Evolutionary conservation across 1,284 basidiomycete genomes (phyloP), one percentile per base, ranked within the genome.

Genomic region (Leccinum glutinopallens): DNA sequence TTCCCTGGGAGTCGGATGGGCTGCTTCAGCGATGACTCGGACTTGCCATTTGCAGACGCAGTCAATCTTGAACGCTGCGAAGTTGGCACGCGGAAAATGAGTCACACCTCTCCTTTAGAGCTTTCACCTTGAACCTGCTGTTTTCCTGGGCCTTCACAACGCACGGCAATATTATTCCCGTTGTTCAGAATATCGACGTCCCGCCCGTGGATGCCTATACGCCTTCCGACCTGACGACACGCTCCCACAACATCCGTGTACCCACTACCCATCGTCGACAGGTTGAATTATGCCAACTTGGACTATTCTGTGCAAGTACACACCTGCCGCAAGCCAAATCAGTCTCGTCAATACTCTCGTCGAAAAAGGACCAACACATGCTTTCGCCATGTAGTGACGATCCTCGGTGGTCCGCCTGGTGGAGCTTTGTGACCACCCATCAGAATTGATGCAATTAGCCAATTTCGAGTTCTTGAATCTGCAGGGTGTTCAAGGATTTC

Each of bases 351-450:
- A 92, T 99, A 63, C 84, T 99, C 2, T 92, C 92, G 60, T 91
- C 90, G 60, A 96, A 96, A 79, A 92, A 91, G 75, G 96, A 99
- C 78, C 82, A 90, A 68, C 99, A 99, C 82, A 97, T 99, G 97
- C 90, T 98, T 67, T 95, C 92, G 61, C 97, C 97, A 0, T 99
- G 97, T 73, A 74, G 74, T 17, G 64, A 68, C 17, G 56, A 83
- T 66, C 80, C 84, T 35, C 94, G 97, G 72, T 98, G 37, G 37
- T 90, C 77, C 91, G 98, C 22, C 88, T 98, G 35, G 90, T 98
- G 54, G 97, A 99, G 78, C 87, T 98, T 6, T 99, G 97, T 79
- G 96, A 98, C 70, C 97, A 98, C 76, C 13, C 37, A 96, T 99
- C 70, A 83, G 92, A 46, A 94, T 98, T 72, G 96, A 99, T 76